A percentile compares a stretch with the other conserved stretches of the same genome.
Evolutionary conservation across 2,329 filamentous ascomycete species (phyloP).

Genomic region (Calonectria naviculata): DNA sequence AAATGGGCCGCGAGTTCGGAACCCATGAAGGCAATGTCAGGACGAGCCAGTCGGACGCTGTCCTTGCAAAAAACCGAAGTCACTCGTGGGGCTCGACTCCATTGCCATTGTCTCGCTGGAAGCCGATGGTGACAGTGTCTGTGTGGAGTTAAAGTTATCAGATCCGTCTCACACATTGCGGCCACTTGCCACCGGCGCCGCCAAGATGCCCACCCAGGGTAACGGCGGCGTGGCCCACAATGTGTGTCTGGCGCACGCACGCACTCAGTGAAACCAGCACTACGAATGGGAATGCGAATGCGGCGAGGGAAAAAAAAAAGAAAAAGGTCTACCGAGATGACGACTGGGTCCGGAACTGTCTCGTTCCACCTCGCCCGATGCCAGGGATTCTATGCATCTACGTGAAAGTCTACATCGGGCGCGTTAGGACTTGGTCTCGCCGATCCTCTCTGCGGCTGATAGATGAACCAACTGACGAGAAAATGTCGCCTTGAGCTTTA

Average conservation of each 20-base stretch:
- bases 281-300: background rate
- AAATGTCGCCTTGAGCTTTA: background rate
- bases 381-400: background rate
- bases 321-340: background rate
- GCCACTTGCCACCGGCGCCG: conserved; percentile 20
- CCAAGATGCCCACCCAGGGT: background rate
- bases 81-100: conserved; percentile 32
- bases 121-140: conserved; percentile 22
- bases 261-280: background rate
- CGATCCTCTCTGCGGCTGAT: background rate
- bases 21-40: background rate
- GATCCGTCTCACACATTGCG: conserved; percentile 37
- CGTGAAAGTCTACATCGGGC: background rate
- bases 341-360: conserved; percentile 8
- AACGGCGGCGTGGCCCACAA: background rate
- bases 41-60: conserved; percentile 25
- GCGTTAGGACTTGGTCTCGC: background rate
- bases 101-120: conserved; percentile 13
- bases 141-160: conserved; percentile 46
- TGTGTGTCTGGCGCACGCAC: background rate
- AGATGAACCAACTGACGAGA: background rate
- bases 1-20: conserved; percentile 13
- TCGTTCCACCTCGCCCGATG: conserved; percentile 26
- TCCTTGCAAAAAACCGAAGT: background rate
- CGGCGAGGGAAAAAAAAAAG: background rate